phyloP scores from a whole-genome alignment of 2,329 filamentous ascomycete genomes.

The Nemania sp. region DNA sequence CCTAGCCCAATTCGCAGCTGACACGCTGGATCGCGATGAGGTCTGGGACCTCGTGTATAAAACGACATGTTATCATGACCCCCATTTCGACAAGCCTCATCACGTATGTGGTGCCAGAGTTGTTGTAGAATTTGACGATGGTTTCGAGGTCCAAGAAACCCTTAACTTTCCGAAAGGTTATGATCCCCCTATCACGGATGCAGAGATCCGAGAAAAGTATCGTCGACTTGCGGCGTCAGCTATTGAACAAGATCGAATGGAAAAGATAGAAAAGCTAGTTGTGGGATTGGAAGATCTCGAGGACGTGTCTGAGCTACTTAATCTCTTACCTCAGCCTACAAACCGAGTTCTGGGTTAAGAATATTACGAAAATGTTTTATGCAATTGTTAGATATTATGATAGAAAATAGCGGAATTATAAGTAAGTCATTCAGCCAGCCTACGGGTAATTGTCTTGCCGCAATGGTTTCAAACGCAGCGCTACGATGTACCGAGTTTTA shows the following conservation, averaged over 20 bases:
- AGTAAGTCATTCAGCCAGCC: too few relatives aligned
- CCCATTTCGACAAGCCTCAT: conserved; percentile 21
- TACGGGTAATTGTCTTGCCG: too few relatives aligned
- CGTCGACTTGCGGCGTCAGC: conserved; percentile 15
- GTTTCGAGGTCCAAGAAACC: conserved; percentile 14
- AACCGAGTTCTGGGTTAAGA: conserved; percentile 5
- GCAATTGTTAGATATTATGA: too few relatives aligned
- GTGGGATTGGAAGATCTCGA: conserved; percentile 14
- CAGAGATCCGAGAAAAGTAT: conserved; percentile 44
- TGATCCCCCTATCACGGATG: conserved; percentile 40
- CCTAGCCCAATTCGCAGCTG: conserved; percentile 38
- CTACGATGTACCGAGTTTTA: too few relatives aligned
- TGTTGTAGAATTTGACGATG: conserved; percentile 15
- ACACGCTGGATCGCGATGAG: conserved; percentile 40
- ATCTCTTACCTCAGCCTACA: conserved; percentile 7
- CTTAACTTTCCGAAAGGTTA: conserved; percentile 38
- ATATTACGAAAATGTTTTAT: too few relatives aligned
- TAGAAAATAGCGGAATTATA: too few relatives aligned
- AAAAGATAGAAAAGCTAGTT: conserved; percentile 21
- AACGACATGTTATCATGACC: conserved; percentile 24
- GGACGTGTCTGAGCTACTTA: conserved; percentile 19
- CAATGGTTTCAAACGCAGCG: too few relatives aligned
- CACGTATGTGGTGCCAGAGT: conserved; percentile 14
- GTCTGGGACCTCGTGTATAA: conserved; percentile 43
- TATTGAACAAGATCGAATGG: conserved; percentile 16